Evolutionary conservation across 129 eudicot species (phyloP), one percentile per base, ranked within the genome.

Genomic region (Pseudognaphalium luteoalbum): DNA sequence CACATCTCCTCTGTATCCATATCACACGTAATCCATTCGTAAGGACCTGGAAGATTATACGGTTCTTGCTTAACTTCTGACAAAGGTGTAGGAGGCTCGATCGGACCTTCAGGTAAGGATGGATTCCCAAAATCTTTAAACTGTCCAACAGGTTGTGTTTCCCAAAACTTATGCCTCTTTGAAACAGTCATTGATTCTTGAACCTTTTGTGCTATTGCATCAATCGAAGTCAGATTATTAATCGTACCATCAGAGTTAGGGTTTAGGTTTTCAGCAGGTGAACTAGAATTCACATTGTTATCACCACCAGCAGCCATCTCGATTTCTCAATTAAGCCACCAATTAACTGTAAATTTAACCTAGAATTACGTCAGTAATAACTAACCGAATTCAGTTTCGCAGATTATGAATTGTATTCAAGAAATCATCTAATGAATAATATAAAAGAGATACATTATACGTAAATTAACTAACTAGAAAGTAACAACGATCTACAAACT

Each of bases 81-180:
- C 58, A 88, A 68, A 0, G 90, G 85, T 19, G 85, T 81, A 0
- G 92, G 86, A 22, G 83, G 81, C 62, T 88, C 92, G 59, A 88
- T 88, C 0, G 88, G 83, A 14, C 92, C 92, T 78, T 88, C 92
- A 8, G 83, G 79, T 76, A 85, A 78, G 72, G 68, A 81, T 7
- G 77, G 22, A 74, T 88, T 83, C 3, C 85, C 86, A 6, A 76
- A 32, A 75, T 83, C 90, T 68, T 78, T 88, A 71, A 78, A 88
- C 78, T 88, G 92, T 11, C 90, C 90, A 72, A 88, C 92, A 72
- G 92, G 92, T 66, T 88, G 92, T 4, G 92, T 85, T 73, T 88
- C 92, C 92, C 92, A 88, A 80, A 88, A 88, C 68, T 85, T 88
- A 57, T 88, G 93, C 73, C 74, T 78, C 44, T 83, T 83, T 56